phyloP scores from a whole-genome alignment of 306 rosid species.

The Begonia fuchsioides region DNA sequence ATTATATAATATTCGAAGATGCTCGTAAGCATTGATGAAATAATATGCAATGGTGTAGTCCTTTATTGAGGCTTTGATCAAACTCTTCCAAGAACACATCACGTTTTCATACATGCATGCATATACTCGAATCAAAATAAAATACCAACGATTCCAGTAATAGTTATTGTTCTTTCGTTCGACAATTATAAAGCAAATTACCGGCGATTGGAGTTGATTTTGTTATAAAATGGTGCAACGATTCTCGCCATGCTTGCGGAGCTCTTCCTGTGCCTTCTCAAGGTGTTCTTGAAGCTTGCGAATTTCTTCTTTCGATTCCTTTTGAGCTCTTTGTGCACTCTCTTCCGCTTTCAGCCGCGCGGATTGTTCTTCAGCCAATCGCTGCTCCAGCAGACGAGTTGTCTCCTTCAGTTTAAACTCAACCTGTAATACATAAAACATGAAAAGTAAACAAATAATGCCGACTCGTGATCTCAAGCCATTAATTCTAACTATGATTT shows the following conservation, averaged over 20 bases:
- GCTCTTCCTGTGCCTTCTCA: constrained; percentile 62
- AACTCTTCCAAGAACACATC: no score
- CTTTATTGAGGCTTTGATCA: no score
- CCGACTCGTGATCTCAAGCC: no score
- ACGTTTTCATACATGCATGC: no score
- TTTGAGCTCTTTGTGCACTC: constrained; percentile 40
- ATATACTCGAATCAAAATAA: no score
- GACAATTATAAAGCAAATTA: background rate
- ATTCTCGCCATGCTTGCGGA: constrained; percentile 29
- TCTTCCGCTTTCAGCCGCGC: constrained; percentile 56
- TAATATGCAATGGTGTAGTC: no score
- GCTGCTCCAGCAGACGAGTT: constrained; percentile 53
- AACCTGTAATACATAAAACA: constrained; percentile 23
- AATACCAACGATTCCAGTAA: no score
- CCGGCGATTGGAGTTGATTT: background rate
- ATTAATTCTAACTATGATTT: no score
- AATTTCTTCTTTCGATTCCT: constrained; percentile 50
- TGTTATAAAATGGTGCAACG: constrained; percentile 53
- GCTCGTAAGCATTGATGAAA: no score
- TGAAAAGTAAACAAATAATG: no score
- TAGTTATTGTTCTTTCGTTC: no score
- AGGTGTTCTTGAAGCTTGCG: constrained; percentile 52
- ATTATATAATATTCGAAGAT: no score
- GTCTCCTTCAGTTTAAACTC: constrained; percentile 56
- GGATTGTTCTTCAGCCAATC: constrained; percentile 62